Evolutionary conservation across 352 stramenopile genomes (phyloP).

Genomic region (Thalassiosira exigua): DNA sequence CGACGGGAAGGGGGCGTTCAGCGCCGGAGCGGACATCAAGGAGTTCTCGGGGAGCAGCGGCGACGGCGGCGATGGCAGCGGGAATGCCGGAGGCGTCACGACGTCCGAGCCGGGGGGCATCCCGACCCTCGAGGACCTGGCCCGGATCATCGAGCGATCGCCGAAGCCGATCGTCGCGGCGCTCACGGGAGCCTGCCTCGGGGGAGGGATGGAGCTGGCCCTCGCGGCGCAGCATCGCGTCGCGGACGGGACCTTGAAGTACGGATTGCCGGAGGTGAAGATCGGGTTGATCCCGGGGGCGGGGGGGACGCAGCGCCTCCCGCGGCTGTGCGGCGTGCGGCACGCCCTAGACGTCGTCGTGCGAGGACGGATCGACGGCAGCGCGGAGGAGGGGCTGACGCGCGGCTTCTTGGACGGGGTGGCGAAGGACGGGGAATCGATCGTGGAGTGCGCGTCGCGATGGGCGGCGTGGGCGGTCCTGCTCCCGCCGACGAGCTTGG

Average conservation of each 20-base stretch:
- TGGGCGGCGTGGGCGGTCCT: constrained; percentile 65
- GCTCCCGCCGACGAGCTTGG: constrained; percentile 25
- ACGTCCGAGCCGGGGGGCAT: constrained; percentile 86
- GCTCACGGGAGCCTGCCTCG: constrained; percentile 72
- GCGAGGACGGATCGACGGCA: constrained; percentile 89
- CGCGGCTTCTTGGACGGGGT: constrained; percentile 90
- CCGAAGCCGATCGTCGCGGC: constrained; percentile 82
- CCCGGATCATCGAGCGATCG: constrained; percentile 87
- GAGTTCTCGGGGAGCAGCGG: constrained; percentile 87
- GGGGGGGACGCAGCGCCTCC: constrained; percentile 94
- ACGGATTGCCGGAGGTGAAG: constrained; percentile 95
- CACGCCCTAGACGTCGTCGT: constrained; percentile 93
- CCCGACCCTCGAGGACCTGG: constrained; percentile 89
- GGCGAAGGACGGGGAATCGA: constrained; percentile 27
- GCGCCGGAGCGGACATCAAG: constrained; percentile 94
- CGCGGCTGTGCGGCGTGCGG: constrained; percentile 90
- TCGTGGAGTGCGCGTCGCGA: constrained; percentile 62
- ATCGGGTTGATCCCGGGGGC: constrained; percentile 94
- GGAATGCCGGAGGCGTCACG: constrained; percentile 85
- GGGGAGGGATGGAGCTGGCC: constrained; percentile 90
- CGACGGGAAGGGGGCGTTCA: constrained; percentile 87
- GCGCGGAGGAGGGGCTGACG: constrained; percentile 87
- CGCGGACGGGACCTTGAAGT: constrained; percentile 86
- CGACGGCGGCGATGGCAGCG: too few relatives aligned
- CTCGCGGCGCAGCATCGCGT: constrained; percentile 95